Evolutionary conservation across 768 basidiomycete genomes (phyloP).

Genomic region (Strobilomyces dryophilus): DNA sequence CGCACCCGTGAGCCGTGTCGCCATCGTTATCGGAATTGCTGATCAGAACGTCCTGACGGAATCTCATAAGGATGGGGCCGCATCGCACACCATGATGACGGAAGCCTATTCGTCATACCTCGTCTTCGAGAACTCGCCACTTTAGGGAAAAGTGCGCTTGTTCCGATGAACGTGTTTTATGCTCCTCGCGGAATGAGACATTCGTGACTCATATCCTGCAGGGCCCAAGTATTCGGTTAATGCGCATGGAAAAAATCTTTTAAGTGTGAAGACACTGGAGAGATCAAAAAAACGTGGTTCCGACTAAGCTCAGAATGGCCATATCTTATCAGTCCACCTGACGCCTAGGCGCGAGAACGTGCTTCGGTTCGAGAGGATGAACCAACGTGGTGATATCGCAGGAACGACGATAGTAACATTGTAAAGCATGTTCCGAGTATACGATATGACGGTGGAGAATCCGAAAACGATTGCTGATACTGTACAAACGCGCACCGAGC

Average conservation of each 20-base stretch:
- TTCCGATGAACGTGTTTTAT: conserved; percentile 8
- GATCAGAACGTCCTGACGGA: conserved; percentile 11
- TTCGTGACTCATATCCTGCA: background rate
- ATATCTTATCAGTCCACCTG: conserved; percentile 10
- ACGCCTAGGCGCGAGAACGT: background rate
- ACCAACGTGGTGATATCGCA: conserved; percentile 1
- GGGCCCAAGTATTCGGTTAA: background rate
- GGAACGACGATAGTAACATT: background rate
- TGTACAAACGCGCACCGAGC: background rate
- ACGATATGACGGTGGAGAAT: background rate
- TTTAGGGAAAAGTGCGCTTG: background rate
- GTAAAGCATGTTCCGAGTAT: background rate
- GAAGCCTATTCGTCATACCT: conserved; percentile 3
- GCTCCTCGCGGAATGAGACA: conserved; percentile 1
- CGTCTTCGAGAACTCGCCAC: background rate
- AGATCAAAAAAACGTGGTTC: background rate
- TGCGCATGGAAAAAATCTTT: background rate
- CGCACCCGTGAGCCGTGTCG: conserved; percentile 1
- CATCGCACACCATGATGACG: background rate
- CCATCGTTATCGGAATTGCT: conserved; percentile 8
- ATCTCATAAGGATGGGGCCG: background rate
- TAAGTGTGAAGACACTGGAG: background rate
- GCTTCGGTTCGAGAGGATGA: background rate
- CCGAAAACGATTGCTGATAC: background rate
- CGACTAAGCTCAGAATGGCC: background rate